Conservation (phyloP, 1,284 basidiomycete species). For the Inonotus hispidus region DNA sequence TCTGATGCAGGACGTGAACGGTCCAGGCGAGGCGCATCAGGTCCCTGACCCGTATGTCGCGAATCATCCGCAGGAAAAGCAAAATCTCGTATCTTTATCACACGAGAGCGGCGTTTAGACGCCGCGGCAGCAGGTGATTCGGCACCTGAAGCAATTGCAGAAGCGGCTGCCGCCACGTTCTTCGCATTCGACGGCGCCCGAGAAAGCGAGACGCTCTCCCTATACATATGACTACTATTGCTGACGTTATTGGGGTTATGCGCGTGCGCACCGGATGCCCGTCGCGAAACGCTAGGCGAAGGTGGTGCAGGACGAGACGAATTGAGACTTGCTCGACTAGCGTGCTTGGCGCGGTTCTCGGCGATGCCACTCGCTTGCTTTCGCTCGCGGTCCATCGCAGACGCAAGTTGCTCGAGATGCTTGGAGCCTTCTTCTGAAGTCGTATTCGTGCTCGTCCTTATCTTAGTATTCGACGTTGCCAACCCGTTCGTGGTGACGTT, state of each 20-base stretch:
- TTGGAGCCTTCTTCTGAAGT: not conserved
- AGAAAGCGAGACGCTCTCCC: not conserved
- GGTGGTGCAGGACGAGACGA: conserved; percentile 61
- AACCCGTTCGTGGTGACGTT: not conserved
- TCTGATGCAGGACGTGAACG: conserved; percentile 29
- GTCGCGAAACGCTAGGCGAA: conserved; percentile 53
- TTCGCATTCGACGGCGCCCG: conserved; percentile 8
- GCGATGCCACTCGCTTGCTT: not conserved
- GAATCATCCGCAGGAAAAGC: conserved; percentile 48
- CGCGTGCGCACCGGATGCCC: conserved; percentile 16
- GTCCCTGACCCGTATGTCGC: conserved; percentile 49
- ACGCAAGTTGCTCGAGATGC: not conserved
- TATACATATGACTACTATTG: not conserved
- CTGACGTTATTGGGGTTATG: not conserved
- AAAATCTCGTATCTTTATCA: conserved; percentile 59
- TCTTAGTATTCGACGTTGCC: not conserved
- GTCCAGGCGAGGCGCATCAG: conserved; percentile 43
- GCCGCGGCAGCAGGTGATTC: not conserved
- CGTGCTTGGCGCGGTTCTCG: conserved; percentile 7
- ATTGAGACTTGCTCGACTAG: conserved; percentile 30
- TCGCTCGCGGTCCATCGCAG: not conserved
- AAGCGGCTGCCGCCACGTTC: not conserved
- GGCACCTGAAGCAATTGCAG: not conserved
- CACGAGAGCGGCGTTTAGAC: conserved; percentile 17
- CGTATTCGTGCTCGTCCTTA: not conserved